A percentile compares a stretch with the other conserved stretches of the same genome.
Conservation (phyloP, 257 asterid species). For the Nicotiana paniculata region DNA sequence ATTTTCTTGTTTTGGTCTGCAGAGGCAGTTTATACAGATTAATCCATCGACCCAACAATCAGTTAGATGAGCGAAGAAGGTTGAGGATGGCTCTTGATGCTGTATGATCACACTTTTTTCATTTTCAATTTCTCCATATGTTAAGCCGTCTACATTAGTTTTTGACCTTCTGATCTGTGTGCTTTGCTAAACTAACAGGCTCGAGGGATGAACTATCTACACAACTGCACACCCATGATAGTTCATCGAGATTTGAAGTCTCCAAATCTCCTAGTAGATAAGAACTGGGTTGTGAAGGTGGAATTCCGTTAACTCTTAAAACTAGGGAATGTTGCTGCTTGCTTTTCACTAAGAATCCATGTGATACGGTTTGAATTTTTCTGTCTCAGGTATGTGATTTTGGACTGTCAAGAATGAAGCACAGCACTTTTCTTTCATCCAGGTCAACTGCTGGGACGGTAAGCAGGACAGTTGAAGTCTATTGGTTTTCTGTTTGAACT, state of each 20-base stretch:
- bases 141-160: not conserved
- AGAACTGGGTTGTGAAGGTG: conserved; percentile 97
- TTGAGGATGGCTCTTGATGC: conserved; percentile 94
- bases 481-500: not conserved
- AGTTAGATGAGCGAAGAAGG: conserved; percentile 86
- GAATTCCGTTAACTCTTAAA: conserved; percentile 17
- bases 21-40: conserved; percentile 96
- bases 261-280: conserved; percentile 96
- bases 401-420: conserved; percentile 87
- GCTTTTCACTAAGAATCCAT: not conserved
- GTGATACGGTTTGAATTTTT: conserved; percentile 15
- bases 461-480: conserved; percentile 21
- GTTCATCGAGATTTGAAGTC: conserved; percentile 98
- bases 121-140: conserved; percentile 5
- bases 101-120: conserved; percentile 42
- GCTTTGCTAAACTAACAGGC: conserved; percentile 43
- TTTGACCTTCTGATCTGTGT: conserved; percentile 6
- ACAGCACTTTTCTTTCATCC: conserved; percentile 93
- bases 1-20: conserved; percentile 30
- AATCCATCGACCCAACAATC: conserved; percentile 88
- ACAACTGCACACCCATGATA: conserved; percentile 78
- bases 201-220: conserved; percentile 96
- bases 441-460: conserved; percentile 99
- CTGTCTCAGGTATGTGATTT: conserved; percentile 77
- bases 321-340: not conserved